Conservation (phyloP, 768 basidiomycete species). For the Boletales sp. region DNA sequence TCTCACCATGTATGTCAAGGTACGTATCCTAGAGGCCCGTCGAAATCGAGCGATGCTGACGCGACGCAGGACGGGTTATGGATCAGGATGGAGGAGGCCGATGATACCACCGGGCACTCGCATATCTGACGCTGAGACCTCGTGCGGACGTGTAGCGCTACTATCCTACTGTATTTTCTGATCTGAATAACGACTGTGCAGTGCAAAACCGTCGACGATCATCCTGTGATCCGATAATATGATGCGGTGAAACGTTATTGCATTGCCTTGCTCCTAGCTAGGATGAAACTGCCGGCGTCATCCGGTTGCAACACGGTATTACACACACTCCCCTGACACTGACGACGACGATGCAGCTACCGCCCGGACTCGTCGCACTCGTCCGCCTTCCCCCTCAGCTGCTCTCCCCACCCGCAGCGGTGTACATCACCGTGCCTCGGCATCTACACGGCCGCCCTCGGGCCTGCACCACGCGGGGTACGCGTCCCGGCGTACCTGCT, state of each 20-base stretch:
- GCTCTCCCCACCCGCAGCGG: conserved; percentile 13
- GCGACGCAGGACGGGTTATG: conserved; percentile 21
- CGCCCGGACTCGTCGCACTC: conserved; percentile 34
- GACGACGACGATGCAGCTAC: conserved; percentile 13
- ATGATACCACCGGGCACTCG: neutral
- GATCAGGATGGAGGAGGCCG: conserved; percentile 22
- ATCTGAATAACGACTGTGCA: too few species aligned
- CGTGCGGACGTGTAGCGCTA: too few species aligned
- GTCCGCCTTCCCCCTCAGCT: conserved; percentile 28
- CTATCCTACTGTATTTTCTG: too few species aligned
- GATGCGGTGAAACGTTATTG: too few species aligned
- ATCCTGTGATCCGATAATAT: too few species aligned
- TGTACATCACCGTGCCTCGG: conserved; percentile 12
- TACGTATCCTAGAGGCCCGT: conserved; percentile 15
- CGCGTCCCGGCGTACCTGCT: conserved; percentile 16
- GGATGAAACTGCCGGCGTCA: too few species aligned
- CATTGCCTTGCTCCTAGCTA: too few species aligned
- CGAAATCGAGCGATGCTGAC: neutral
- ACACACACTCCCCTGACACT: too few species aligned
- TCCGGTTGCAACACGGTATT: too few species aligned
- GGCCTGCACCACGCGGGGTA: conserved; percentile 10
- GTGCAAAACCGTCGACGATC: too few species aligned
- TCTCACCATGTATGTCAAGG: conserved; percentile 42
- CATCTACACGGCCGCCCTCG: conserved; percentile 8
- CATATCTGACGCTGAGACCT: too few species aligned